phyloP scores from a whole-genome alignment of 352 stramenopile species.

The Phytophthora sp. region DNA sequence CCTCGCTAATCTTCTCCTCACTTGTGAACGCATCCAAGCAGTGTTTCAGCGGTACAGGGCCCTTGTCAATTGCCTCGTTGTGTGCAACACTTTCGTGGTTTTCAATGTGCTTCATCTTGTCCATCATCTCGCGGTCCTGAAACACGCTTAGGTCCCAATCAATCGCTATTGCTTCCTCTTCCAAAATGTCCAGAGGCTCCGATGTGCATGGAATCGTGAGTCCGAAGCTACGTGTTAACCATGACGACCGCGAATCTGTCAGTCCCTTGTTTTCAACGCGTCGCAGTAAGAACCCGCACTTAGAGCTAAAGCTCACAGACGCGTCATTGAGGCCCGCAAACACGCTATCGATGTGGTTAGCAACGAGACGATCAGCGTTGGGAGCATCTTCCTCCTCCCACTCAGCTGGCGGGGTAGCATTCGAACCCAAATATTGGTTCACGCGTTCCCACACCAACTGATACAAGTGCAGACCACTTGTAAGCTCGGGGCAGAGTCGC shows the following conservation, averaged over 20 bases:
- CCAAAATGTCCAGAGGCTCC: conserved; percentile 77
- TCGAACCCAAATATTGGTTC: conserved; percentile 67
- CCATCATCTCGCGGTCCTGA: conserved; percentile 80
- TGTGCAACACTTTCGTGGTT: conserved; percentile 80
- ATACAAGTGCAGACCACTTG: conserved; percentile 83
- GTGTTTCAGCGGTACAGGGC: conserved; percentile 79
- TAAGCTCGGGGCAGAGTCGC: conserved; percentile 84
- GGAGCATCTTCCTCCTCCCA: conserved; percentile 43
- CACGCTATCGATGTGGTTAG: conserved; percentile 82
- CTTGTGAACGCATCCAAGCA: conserved; percentile 87
- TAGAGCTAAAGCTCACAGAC: conserved; percentile 39
- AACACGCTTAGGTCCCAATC: conserved; percentile 89
- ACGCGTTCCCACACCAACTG: conserved; percentile 84
- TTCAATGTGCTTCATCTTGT: conserved; percentile 89
- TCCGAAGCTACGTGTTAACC: conserved; percentile 84
- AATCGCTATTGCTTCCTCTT: conserved; percentile 88
- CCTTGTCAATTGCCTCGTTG: conserved; percentile 89
- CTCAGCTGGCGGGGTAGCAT: conserved; percentile 43
- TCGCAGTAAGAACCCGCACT: conserved; percentile 80
- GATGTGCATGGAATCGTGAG: conserved; percentile 81
- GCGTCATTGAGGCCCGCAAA: conserved; percentile 67
- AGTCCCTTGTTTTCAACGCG: conserved; percentile 86
- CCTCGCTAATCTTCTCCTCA: conserved; percentile 89
- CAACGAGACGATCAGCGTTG: conserved; percentile 44
- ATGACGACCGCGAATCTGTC: conserved; percentile 78